Evolutionary conservation across 768 basidiomycete genomes (phyloP), one percentile per base, ranked within the genome.

Genomic region (Gymnopilus junonius): DNA sequence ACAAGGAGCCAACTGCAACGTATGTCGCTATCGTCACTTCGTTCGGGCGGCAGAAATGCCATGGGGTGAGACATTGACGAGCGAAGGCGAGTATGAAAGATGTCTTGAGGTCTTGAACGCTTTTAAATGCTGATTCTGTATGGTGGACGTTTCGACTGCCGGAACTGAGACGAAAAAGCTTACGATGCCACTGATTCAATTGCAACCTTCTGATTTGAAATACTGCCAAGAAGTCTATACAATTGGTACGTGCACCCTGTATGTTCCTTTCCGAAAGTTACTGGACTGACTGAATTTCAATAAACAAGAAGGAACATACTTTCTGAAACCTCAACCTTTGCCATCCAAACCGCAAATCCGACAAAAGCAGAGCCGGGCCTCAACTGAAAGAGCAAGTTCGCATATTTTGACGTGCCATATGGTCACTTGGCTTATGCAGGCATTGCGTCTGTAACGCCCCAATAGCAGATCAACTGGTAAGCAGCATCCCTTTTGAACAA

Each of bases 31-130:
- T 54, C 27, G 59, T 60, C 34, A 60, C 32, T n/a, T 60, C 45
- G 23, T 15, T 60, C 59, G 4, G 59, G 31, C 8, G 59, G 59
- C 14, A 60, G 37, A 27, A 60, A 60, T 17, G 59, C 59, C 59
- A 60, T 51, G 12, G 59, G 59, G 31, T 4, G 15, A 14, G 27
- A 4, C 46, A 50, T 50, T 29, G 27, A 12, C 15, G 37, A 39
- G 37, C 37, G 46, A 25, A 6, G 25, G 11, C 7, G 21, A 48
- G 46, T 11, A 48, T 27, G 15, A 48, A 29, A 25, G 23, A 15
- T 27, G 25, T 11, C 46, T 45, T 25, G 5, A 29, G 4, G 29
- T 31, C 15, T 17, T 27, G 25, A 46, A 23, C 27, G 48, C 25
- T 32, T 29, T 31, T 50, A 50, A 17, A 50, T 31, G n/a, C n/a